Conservation (phyloP, 345 rosid genomes). For the Lumnitzera racemosa region DNA sequence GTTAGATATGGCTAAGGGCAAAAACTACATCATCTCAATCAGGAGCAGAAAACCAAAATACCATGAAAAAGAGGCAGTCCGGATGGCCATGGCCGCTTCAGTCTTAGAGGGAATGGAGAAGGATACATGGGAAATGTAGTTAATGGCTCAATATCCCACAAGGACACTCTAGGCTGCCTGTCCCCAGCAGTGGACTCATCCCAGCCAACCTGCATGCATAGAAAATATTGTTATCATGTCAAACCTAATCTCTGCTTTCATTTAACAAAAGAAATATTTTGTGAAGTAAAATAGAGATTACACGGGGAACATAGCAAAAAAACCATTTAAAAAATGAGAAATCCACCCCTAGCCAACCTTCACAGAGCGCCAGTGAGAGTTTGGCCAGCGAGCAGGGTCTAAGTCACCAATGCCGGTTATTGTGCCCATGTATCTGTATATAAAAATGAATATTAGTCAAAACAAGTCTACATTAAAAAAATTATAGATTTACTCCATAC, state of each 20-base stretch:
- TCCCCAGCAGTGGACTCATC: constrained; percentile 52
- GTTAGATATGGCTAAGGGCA: too few species aligned
- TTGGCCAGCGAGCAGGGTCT: constrained; percentile 14
- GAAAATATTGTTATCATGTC: neutral
- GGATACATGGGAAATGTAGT: constrained; percentile 47
- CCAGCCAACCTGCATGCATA: constrained; percentile 38
- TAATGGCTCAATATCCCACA: constrained; percentile 50
- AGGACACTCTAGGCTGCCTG: constrained; percentile 47
- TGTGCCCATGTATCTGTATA: constrained; percentile 58
- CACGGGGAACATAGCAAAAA: too few species aligned
- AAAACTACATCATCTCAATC: too few species aligned
- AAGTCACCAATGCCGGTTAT: constrained; percentile 68
- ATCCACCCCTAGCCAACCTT: constrained; percentile 25
- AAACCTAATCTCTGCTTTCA: too few species aligned
- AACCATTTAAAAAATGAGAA: too few species aligned
- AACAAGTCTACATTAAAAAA: too few species aligned
- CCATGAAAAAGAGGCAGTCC: constrained; percentile 36
- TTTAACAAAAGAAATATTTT: too few species aligned
- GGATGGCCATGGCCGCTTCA: constrained; percentile 42
- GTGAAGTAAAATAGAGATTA: too few species aligned
- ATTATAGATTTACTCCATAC: too few species aligned
- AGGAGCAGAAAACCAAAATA: constrained; percentile 5
- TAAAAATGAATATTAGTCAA: neutral
- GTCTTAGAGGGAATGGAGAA: constrained; percentile 35
- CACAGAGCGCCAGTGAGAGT: constrained; percentile 70